Conservation (phyloP, 371 early-diverging fungal genomes). For the Mortierella sp. region DNA sequence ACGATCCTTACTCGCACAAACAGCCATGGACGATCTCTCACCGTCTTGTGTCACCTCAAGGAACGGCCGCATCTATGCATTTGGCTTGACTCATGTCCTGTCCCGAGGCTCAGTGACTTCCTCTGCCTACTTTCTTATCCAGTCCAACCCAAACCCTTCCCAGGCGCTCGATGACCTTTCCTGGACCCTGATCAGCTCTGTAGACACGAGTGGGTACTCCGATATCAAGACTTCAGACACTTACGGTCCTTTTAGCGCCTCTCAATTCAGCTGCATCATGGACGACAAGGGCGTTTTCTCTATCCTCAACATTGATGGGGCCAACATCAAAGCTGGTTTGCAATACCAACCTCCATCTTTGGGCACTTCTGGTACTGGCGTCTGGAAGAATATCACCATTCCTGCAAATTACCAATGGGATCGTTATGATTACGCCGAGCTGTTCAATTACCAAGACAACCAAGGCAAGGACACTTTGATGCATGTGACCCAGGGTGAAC, state of each 20-base stretch:
- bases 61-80: too few relatives aligned
- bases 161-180: neutral
- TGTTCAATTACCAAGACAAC: conserved; percentile 1
- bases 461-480: neutral
- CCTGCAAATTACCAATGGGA: neutral
- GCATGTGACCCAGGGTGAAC: neutral
- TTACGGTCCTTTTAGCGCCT: neutral
- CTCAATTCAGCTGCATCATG: neutral
- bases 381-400: neutral
- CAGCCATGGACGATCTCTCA: too few relatives aligned
- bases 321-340: neutral
- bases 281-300: neutral
- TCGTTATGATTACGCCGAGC: neutral
- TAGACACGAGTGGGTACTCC: neutral
- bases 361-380: neutral
- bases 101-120: too few relatives aligned
- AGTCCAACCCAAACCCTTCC: neutral
- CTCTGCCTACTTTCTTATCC: neutral
- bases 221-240: neutral
- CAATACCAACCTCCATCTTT: too few relatives aligned
- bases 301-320: neutral
- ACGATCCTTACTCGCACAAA: too few relatives aligned
- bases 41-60: too few relatives aligned
- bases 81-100: too few relatives aligned
- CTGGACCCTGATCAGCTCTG: conserved; percentile 4